A percentile compares a stretch with the other conserved stretches of the same genome.
These are phyloP conservation scores for Paraconiothyrium brasiliense DNA, from an alignment of 2,329 filamentous ascomycete species.

Conservation along the genomic window DNA sequence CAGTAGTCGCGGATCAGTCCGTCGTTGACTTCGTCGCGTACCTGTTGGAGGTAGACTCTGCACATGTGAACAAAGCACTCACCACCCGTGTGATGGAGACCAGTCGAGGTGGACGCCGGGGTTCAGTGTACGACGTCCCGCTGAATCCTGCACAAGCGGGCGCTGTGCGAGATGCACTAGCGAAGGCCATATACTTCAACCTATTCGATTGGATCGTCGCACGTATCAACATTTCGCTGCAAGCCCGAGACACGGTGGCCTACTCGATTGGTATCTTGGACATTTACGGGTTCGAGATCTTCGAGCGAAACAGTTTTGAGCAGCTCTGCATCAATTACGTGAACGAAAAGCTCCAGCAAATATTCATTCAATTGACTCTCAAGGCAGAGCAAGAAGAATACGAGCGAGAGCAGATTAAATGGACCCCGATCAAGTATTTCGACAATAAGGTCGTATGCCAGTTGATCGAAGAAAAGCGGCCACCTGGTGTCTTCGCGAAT, in stretches of 20 bases:
- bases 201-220: constrained; percentile 98
- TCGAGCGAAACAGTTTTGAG: constrained; percentile 98
- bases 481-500: constrained; percentile 91
- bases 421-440: constrained; percentile 99
- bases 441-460: constrained; percentile 99
- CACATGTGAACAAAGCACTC: constrained; percentile 83
- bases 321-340: constrained; percentile 99
- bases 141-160: constrained; percentile 87
- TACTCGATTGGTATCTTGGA: constrained; percentile 97
- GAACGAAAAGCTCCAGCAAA: constrained; percentile 98
- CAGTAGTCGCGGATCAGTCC: constrained; percentile 84
- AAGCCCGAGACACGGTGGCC: constrained; percentile 76
- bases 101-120: constrained; percentile 70
- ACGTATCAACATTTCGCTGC: constrained; percentile 87
- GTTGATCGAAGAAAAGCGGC: constrained; percentile 89
- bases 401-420: constrained; percentile 92
- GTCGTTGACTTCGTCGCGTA: constrained; percentile 96
- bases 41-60: constrained; percentile 84
- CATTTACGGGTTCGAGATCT: constrained; percentile 99
- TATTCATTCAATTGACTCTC: constrained; percentile 96
- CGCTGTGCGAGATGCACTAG: constrained; percentile 87
- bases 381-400: constrained; percentile 99
- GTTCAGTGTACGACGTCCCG: constrained; percentile 76
- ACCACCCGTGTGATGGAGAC: constrained; percentile 87
- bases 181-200: constrained; percentile 97